Percentiles rank a stretch among this genome's conserved stretches.
These are phyloP conservation scores for Microbotryomycetes sp. DNA, from an alignment of 1,284 basidiomycete genomes.

Conservation along the genomic window DNA sequence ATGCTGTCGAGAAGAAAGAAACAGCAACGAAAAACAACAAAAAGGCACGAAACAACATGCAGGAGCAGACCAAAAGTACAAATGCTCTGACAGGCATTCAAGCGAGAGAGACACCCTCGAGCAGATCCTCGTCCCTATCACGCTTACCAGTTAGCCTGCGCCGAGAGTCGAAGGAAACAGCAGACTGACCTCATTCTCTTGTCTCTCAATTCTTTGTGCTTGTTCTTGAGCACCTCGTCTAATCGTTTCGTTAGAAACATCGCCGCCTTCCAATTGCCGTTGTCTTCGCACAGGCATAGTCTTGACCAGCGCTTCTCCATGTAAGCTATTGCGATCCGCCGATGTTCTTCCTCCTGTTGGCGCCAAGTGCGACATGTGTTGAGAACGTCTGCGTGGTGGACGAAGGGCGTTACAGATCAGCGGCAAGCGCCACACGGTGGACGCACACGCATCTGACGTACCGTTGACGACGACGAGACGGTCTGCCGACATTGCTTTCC, in stretches of 20 bases:
- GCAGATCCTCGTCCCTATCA: too few species aligned
- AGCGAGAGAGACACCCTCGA: too few species aligned
- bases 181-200: background rate
- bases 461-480: background rate
- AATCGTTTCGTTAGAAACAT: background rate
- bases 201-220: background rate
- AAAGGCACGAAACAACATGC: too few species aligned
- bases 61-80: too few species aligned
- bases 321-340: background rate
- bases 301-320: background rate
- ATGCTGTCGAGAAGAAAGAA: too few species aligned
- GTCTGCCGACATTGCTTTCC: background rate
- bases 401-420: background rate
- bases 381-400: background rate
- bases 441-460: background rate
- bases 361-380: background rate
- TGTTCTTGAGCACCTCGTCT: conserved; percentile 1
- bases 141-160: too few species aligned
- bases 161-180: too few species aligned
- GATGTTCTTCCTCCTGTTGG: background rate
- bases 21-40: too few species aligned
- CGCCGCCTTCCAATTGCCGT: conserved; percentile 1
- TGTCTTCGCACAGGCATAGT: background rate
- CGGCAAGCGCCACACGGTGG: too few species aligned
- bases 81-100: too few species aligned